Evolutionary conservation across 23 red algal genomes (phyloP).

Genomic region (Gracilariopsis chorda): DNA sequence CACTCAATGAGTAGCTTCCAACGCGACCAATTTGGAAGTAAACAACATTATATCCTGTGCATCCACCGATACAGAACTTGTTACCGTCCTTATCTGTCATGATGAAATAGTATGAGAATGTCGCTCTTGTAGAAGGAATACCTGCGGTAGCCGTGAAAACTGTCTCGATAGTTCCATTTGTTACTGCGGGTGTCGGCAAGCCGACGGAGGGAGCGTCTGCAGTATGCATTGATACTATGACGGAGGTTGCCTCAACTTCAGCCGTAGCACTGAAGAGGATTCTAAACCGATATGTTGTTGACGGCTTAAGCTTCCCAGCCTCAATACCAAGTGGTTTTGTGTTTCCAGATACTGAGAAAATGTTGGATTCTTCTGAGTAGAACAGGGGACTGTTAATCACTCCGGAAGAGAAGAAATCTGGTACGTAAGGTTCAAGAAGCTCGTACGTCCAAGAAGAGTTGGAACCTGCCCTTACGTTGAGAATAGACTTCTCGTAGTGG

Average conservation of each 20-base stretch:
- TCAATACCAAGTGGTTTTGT: constrained; percentile 61
- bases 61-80: constrained; percentile 56
- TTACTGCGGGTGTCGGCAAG: constrained; percentile 32
- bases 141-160: constrained; percentile 56
- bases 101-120: constrained; percentile 70
- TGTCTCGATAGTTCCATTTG: constrained; percentile 29
- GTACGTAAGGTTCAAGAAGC: constrained; percentile 42
- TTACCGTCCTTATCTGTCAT: constrained; percentile 51
- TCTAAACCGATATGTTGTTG: constrained; percentile 55
- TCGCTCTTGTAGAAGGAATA: neutral
- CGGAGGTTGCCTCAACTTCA: constrained; percentile 36
- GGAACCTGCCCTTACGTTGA: constrained; percentile 18
- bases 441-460: constrained; percentile 62
- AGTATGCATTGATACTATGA: constrained; percentile 53
- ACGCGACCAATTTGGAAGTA: constrained; percentile 60
- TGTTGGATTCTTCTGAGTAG: constrained; percentile 41
- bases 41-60: constrained; percentile 64
- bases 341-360: constrained; percentile 49
- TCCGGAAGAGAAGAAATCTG: constrained; percentile 55
- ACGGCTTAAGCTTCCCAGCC: constrained; percentile 44
- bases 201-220: constrained; percentile 31
- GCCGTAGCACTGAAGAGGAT: constrained; percentile 42
- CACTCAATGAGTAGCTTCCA: constrained; percentile 52
- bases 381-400: constrained; percentile 50
- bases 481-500: constrained; percentile 55